Percentiles rank a stretch among this genome's conserved stretches.
Evolutionary conservation across 371 early-diverging fungal genomes (phyloP).

Genomic region (Saksenaea oblongispora): DNA sequence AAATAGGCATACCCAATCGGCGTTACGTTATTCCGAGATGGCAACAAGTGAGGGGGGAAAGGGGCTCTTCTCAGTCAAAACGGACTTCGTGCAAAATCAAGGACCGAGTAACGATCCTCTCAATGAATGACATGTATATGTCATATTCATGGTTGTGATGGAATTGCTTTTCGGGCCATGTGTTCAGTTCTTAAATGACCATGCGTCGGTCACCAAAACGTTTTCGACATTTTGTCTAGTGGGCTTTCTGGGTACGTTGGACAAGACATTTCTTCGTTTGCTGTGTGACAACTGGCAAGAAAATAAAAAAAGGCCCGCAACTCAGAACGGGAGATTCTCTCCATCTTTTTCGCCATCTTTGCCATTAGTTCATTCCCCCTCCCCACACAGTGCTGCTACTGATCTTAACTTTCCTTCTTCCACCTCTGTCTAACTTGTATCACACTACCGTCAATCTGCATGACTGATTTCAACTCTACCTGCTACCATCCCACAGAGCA

Average conservation of each 20-base stretch:
- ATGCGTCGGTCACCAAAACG: not conserved
- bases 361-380: not conserved
- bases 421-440: not conserved
- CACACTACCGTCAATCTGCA: not conserved
- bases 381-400: not conserved
- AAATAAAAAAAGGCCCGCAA: slow-evolving; percentile 3
- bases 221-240: not conserved
- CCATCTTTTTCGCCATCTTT: not conserved
- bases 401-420: not conserved
- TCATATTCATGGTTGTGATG: too few species aligned
- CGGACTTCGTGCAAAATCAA: too few species aligned
- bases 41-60: not conserved
- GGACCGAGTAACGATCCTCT: not conserved
- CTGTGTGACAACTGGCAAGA: not conserved
- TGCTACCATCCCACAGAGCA: not conserved
- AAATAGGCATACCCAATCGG: not conserved
- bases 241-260: not conserved
- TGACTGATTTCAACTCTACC: not conserved
- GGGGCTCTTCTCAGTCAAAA: not conserved
- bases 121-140: too few species aligned
- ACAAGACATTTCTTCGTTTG: not conserved
- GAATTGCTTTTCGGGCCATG: too few species aligned
- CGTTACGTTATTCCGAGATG: not conserved
- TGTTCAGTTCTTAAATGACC: too few species aligned
- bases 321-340: not conserved